A percentile compares a stretch with the other conserved stretches of the same genome.
These are phyloP conservation scores for Noccaea caerulescens DNA, from an alignment of 345 rosid species.

Conservation along the genomic window DNA sequence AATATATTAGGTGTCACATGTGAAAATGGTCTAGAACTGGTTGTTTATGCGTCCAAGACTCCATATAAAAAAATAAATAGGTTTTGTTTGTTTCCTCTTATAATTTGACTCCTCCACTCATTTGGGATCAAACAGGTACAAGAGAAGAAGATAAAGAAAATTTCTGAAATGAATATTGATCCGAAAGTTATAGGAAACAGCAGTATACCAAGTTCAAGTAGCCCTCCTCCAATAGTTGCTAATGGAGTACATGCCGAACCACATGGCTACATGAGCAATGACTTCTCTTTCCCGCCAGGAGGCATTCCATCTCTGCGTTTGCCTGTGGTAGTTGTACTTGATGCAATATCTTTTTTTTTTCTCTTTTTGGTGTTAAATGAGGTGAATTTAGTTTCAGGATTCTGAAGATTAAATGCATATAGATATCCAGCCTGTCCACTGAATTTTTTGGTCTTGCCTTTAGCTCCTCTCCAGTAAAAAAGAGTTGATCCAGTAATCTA, in stretches of 20 bases:
- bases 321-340: conserved; percentile 86
- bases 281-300: conserved; percentile 61
- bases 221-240: conserved; percentile 46
- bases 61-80: not conserved
- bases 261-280: conserved; percentile 48
- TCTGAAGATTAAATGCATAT: conserved; percentile 22
- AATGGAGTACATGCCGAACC: conserved; percentile 62
- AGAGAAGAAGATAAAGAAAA: conserved; percentile 92
- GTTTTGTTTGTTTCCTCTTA: conserved; percentile 19
- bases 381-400: conserved; percentile 29
- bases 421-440: not conserved
- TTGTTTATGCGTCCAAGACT: not conserved
- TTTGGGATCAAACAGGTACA: conserved; percentile 64
- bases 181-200: conserved; percentile 58
- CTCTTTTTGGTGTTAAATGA: conserved; percentile 11
- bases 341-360: conserved; percentile 19
- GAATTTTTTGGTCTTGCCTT: conserved; percentile 8
- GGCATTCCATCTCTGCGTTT: conserved; percentile 73
- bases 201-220: conserved; percentile 48
- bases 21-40: conserved; percentile 23
- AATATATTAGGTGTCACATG: conserved; percentile 2
- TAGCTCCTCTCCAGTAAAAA: not conserved
- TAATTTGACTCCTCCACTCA: conserved; percentile 3
- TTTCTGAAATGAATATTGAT: conserved; percentile 76
- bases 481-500: conserved; percentile 1